Evolutionary conservation across 2,329 filamentous ascomycete species (phyloP).

Genomic region (Penicillium sp.): DNA sequence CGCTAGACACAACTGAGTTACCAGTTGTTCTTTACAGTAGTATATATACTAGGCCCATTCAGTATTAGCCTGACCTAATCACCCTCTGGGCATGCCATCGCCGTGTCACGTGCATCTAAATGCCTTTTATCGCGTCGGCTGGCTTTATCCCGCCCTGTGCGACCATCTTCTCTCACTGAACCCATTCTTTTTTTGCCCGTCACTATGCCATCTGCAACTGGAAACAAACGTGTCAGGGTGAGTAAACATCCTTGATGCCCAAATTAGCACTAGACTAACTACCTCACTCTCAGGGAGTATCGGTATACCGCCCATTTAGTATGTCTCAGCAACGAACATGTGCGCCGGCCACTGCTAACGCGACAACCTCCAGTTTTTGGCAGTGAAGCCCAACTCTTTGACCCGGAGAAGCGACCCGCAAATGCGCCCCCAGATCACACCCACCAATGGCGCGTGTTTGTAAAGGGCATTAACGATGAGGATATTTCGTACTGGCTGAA

Average conservation of each 20-base stretch:
- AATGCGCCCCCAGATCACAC: constrained; percentile 86
- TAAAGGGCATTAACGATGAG: constrained; percentile 82
- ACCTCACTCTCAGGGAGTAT: constrained; percentile 38
- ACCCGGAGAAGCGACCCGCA: constrained; percentile 70
- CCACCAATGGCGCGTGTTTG: constrained; percentile 93
- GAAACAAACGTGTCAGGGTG: constrained; percentile 55
- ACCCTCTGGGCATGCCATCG: constrained; percentile 23
- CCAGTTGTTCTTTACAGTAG: no score
- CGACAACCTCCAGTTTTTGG: constrained; percentile 61
- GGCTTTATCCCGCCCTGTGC: neutral
- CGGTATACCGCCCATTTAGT: constrained; percentile 50
- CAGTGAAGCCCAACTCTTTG: constrained; percentile 75
- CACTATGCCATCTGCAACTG: constrained; percentile 53
- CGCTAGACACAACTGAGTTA: no score
- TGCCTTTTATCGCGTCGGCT: constrained; percentile 5
- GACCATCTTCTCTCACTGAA: neutral
- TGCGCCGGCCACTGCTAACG: constrained; percentile 1
- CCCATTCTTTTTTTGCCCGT: no score
- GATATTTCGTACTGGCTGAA: constrained; percentile 95
- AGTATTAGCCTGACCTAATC: no score
- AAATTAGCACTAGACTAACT: constrained; percentile 20
- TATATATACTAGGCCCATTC: no score
- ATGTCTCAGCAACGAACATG: constrained; percentile 14
- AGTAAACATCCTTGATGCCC: constrained; percentile 12
- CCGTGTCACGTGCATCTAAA: constrained; percentile 24